Conservation (phyloP, 2,329 filamentous ascomycete genomes). For the Colletotrichum ledebouriae region DNA sequence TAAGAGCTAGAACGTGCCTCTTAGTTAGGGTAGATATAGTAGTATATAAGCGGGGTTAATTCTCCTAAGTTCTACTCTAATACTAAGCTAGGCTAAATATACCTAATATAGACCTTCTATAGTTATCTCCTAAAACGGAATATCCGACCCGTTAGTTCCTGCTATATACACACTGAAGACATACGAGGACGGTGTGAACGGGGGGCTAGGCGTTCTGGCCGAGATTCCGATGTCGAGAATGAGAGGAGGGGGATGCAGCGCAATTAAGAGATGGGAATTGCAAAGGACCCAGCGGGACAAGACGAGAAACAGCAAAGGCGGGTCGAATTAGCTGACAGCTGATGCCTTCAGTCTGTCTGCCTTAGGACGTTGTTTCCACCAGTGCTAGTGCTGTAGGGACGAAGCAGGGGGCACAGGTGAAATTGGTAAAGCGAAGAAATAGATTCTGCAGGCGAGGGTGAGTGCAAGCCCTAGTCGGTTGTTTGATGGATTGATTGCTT, state of each 20-base stretch:
- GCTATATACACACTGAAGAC: no score
- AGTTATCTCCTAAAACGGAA: no score
- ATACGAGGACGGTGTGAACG: slow-evolving; percentile 17
- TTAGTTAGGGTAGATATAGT: no score
- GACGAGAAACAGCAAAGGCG: not conserved
- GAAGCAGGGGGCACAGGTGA: not conserved
- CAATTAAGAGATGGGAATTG: slow-evolving; percentile 29
- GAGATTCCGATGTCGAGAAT: slow-evolving; percentile 17
- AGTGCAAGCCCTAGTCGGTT: no score
- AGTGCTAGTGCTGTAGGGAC: not conserved
- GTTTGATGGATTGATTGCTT: no score
- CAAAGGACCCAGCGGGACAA: slow-evolving; percentile 19
- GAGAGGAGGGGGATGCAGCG: slow-evolving; percentile 14
- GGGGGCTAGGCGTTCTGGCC: slow-evolving; percentile 16
- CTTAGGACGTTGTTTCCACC: no score
- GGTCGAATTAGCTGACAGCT: not conserved
- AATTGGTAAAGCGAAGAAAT: not conserved
- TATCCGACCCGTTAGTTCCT: no score
- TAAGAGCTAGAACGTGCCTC: no score
- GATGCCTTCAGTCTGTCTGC: not conserved
- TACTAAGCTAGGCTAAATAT: no score
- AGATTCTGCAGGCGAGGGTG: not conserved
- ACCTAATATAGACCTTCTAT: no score
- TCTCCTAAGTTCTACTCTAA: no score
- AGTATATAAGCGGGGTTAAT: no score